phyloP scores from a whole-genome alignment of 306 rosid species.

The Herpetospermum pedunculosum region DNA sequence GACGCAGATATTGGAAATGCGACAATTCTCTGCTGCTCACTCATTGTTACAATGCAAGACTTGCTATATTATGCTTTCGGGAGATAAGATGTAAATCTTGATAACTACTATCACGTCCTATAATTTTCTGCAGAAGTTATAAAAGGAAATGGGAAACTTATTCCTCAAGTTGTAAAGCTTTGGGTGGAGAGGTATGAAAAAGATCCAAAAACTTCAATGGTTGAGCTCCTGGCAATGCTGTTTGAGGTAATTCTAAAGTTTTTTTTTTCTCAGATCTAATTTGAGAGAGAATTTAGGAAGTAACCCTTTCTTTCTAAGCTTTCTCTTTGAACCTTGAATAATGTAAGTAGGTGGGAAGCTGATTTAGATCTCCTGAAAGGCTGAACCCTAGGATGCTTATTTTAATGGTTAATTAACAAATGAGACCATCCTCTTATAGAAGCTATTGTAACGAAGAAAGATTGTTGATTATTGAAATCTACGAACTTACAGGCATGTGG shows the following conservation, averaged over 20 bases:
- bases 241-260: conserved; percentile 49
- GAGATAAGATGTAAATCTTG: neutral
- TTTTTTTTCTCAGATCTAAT: neutral
- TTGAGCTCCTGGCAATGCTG: conserved; percentile 71
- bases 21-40: neutral
- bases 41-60: neutral
- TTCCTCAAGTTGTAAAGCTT: conserved; percentile 61
- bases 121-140: conserved; percentile 53
- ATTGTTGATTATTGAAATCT: conserved; percentile 15
- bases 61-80: neutral
- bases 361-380: neutral
- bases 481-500: conserved; percentile 72
- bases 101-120: conserved; percentile 9
- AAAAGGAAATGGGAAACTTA: conserved; percentile 62
- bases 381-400: neutral
- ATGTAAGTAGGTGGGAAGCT: neutral
- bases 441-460: neutral
- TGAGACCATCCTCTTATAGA: neutral
- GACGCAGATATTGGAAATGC: neutral
- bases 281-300: neutral
- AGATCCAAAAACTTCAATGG: conserved; percentile 63
- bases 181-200: conserved; percentile 88
- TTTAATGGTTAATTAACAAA: neutral
- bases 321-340: neutral
- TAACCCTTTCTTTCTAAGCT: neutral